Percentiles rank a stretch among this genome's conserved stretches.
phyloP scores from a whole-genome alignment of 73 alveolate genomes.

The Tetrahymena malaccensis region DNA sequence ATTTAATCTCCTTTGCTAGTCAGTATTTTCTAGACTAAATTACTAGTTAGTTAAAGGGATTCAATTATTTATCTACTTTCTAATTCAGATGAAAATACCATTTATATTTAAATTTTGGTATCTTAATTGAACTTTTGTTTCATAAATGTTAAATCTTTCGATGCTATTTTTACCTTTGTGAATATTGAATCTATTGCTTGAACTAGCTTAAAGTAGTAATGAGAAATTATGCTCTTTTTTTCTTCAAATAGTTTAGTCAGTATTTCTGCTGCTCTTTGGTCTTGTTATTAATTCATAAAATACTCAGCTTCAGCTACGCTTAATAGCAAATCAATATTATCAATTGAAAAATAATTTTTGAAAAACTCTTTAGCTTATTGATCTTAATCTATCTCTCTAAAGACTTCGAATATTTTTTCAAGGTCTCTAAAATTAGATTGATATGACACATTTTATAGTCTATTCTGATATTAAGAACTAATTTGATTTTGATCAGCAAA shows the following conservation, averaged over 20 bases:
- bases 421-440: background rate
- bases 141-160: background rate
- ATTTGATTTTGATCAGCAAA: background rate
- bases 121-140: background rate
- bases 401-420: background rate
- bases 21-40: background rate
- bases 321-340: background rate
- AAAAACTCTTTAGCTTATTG: background rate
- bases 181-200: background rate
- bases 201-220: background rate
- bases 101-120: background rate
- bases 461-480: background rate
- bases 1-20: background rate
- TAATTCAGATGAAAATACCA: background rate
- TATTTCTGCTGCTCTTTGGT: background rate
- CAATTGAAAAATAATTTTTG: background rate
- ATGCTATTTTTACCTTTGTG: background rate
- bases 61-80: too few species aligned
- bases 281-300: background rate
- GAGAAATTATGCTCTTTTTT: background rate
- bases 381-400: background rate
- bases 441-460: background rate
- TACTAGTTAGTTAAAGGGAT: background rate
- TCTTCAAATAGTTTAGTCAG: background rate
- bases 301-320: background rate